Evolutionary conservation across 1,139 yeast species (phyloP), one percentile per base, ranked within the genome.

Genomic region (Lodderomyces margitis): DNA sequence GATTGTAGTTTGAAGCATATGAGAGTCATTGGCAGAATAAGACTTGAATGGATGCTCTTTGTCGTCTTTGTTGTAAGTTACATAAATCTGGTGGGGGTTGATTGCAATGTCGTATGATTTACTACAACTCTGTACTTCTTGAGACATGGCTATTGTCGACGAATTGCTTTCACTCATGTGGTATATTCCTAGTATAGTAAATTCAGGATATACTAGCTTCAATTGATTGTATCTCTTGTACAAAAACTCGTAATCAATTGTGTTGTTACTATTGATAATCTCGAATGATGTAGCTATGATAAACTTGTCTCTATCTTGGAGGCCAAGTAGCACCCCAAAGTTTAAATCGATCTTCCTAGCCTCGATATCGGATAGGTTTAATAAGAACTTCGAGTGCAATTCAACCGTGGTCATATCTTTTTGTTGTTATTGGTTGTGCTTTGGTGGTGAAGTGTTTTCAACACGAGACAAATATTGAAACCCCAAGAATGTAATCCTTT

Each of bases 261-360:
- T 32, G 16, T 41, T 34, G 5, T 44, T 25, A 19, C 42, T 38
- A 6, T 25, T 12, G 48, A 34, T 20, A 55, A 32, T 46, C 40
- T 65, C 70, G 45, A 61, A 64, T 4, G 62, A 53, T 3, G 57
- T 54, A 14, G 46, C 39, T 5, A 58, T 53, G 2, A 47, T 46
- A 2, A 52, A 39, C 5, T 48, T 45, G 6, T 47, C 53, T 16
- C 45, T 37, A 12, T 42, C 45, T 4, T 8, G 27, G 14, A 41
- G 41, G 0, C 74, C 74, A 9, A 68, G 40, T 9, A 68, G 44
- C 1, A 66, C 51, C 0, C 74, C 74, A 42, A 55, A 49, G 3
- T 38, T 37, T 14, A 46, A 46, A 5, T 44, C 45, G 40, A 63
- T 47, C 37, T 45, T 14, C 38, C 56, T 39, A 5, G 45, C 30